Percentiles rank a stretch among this genome's conserved stretches.
These are phyloP conservation scores for barley (Hordeum vulgare) DNA, from an alignment of 176 grass and related monocot species.

Conservation along the genomic window MorexV3_pseudomolecules_assembly NC_058520.1:595762198-595762697, in stretches of 20 bases:
- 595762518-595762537: conserved; percentile 91
- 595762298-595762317: conserved; percentile 87
- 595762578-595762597: conserved; percentile 77
- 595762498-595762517: neutral
- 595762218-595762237: neutral
- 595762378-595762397: neutral
- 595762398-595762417: neutral
- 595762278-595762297: conserved; percentile 98
- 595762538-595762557: conserved; percentile 94
- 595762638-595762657: neutral
- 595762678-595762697: neutral
- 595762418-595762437: neutral
- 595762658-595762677: neutral
- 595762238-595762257: conserved; percentile 29
- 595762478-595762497: neutral
- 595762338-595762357: neutral
- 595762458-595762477: no score
- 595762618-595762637: neutral
- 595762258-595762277: conserved; percentile 96
- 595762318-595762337: conserved; percentile 92
- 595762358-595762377: neutral
- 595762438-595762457: neutral
- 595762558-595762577: conserved; percentile 91
- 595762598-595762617: conserved; percentile 76
- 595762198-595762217: neutral